Base-by-base conservation (phyloP, 2,329 filamentous ascomycete species). In the Whalleya microplaca region DNA sequence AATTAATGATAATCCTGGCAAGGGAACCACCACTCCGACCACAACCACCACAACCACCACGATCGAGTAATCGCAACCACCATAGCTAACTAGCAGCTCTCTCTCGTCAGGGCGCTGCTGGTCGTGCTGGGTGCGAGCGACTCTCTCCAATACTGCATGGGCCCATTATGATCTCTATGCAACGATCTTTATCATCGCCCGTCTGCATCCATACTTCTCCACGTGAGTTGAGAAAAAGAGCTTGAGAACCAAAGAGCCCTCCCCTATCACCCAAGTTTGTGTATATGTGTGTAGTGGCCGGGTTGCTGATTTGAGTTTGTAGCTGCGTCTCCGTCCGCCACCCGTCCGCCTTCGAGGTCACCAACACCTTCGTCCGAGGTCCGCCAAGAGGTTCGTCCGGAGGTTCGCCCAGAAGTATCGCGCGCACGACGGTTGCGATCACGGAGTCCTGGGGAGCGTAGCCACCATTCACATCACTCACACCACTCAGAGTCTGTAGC, bases 151-250 rank as follows among this genome's bases (percentile, higher is more conserved):
- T 61, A 63, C 68, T 72, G 69, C 69, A 80, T 80, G 78, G 75
- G 72, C 72, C 73, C 79, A 81, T 72, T 74, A 84, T 85, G 80
- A 81, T 83, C 71, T 81, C 82, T 74, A 84, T 85, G 82, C 81
- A 85, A 75, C 81, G 81, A 67, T 85, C 83, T 62, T 76, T 82
- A 61, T 87, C 85, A 64, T 86, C 85, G 72, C 82, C 84, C 66
- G 83, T 84, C 74, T 80, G 80, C 75, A 77, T 80, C 64, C 78
- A 80, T 68, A 77, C 81, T 64, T 81, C 82, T 73, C 76, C 80
- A 69, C 80, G 85, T 88, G 86, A 72, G 85, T 87, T 63, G 61
- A 56, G 55, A 54, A 27, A n/a, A 56, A 45, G 45, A 46, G 58
- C 48, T 51, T 47, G 42, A 41, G 23, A 27, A 21, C 48, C 37